Percentiles rank a stretch among this genome's conserved stretches.
Evolutionary conservation across 768 basidiomycete species (phyloP).

Genomic region (Chalciporus sphaerocephalus): DNA sequence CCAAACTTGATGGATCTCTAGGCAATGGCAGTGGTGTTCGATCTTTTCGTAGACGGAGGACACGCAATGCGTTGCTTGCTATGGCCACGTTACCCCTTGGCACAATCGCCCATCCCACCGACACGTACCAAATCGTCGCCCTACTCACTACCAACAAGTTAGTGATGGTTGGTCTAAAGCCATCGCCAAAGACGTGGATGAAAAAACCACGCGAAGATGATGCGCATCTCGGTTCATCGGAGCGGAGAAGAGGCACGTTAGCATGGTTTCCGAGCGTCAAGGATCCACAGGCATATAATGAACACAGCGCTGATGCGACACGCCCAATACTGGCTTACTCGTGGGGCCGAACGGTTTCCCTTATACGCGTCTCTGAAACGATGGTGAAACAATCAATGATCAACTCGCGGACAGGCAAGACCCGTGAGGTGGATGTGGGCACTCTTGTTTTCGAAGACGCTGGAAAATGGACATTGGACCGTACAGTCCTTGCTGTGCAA

Average conservation of each 20-base stretch:
- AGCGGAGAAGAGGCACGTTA: constrained; percentile 57
- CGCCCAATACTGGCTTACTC: constrained; percentile 76
- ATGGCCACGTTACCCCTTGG: constrained; percentile 84
- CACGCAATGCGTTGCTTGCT: constrained; percentile 66
- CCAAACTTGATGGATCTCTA: constrained; percentile 11
- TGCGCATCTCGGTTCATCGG: constrained; percentile 38
- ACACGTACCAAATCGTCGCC: constrained; percentile 75
- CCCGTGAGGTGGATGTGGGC: constrained; percentile 56
- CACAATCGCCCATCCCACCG: constrained; percentile 66
- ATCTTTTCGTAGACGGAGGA: constrained; percentile 41
- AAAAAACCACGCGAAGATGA: constrained; percentile 58
- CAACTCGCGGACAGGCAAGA: constrained; percentile 58
- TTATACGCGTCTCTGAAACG: constrained; percentile 65
- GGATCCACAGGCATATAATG: constrained; percentile 21
- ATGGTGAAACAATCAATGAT: constrained; percentile 46
- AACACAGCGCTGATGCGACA: constrained; percentile 23
- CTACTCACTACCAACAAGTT: constrained; percentile 87
- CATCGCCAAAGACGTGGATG: constrained; percentile 89
- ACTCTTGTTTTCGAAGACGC: constrained; percentile 59
- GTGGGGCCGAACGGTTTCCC: constrained; percentile 68
- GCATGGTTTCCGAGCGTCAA: constrained; percentile 78
- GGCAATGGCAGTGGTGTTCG: constrained; percentile 19
- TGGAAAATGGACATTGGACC: constrained; percentile 56
- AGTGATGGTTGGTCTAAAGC: constrained; percentile 89
- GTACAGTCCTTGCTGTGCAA: constrained; percentile 66